These are phyloP conservation scores for Flaveria sonorensis DNA, from an alignment of 129 eudicot species.

Conservation along the genomic window DNA sequence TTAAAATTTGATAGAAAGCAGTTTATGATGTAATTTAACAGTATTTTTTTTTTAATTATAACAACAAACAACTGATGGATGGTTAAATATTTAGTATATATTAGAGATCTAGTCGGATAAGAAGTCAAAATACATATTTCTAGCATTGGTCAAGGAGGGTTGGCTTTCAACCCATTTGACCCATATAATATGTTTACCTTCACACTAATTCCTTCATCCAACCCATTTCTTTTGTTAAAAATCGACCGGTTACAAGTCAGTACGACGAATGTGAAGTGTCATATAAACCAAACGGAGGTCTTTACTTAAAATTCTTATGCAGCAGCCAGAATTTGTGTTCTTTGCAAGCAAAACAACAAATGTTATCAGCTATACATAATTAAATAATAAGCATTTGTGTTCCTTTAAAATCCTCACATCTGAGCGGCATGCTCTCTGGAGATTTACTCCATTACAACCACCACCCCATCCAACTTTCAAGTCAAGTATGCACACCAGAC, in stretches of 20 bases:
- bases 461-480: conserved; percentile 12
- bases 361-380: conserved; percentile 21
- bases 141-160: background rate
- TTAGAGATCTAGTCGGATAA: background rate
- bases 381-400: conserved; percentile 4
- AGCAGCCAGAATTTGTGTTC: too few species aligned
- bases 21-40: too few species aligned
- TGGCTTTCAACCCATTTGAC: background rate
- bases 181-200: background rate
- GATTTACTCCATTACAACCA: conserved; percentile 27
- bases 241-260: too few species aligned
- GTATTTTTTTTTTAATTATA: too few species aligned
- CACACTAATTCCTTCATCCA: background rate
- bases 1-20: too few species aligned
- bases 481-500: conserved; percentile 35
- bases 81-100: background rate
- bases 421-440: conserved; percentile 7
- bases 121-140: background rate
- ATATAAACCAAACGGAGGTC: too few species aligned
- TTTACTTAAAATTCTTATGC: too few species aligned
- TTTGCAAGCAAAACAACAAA: background rate
- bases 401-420: background rate
- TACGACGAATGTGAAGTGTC: too few species aligned
- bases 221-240: too few species aligned
- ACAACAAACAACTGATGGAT: too few species aligned